Base-by-base conservation (phyloP, 1,139 yeast species). In the Pneumocystis oryctolagi region DNA sequence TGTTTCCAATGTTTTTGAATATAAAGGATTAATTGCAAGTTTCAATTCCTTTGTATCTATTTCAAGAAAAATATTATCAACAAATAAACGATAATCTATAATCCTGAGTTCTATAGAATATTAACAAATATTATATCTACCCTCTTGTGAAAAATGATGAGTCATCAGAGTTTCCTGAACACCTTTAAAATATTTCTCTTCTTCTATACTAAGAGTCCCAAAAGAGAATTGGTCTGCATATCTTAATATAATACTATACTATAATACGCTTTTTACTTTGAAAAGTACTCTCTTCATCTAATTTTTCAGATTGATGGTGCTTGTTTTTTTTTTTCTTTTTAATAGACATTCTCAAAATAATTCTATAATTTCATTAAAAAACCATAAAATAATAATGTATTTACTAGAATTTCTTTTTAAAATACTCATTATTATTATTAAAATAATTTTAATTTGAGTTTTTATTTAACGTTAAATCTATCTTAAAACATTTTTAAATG, bases 1-100 rank as follows among this genome's bases (percentile, higher is more conserved):
- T 71, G 97, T 79, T 75, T 92, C 99, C 78, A 92, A 80, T 65
- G 92, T 79, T 72, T 92, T 92, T 25, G 97, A 90, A 71, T 97
- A 89, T 64, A 90, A 88, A 71, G 90, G 97, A 71, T 92, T 90
- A 3, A 97, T 90, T 9, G 88, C 96, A 61, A 92, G 79, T 73
- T 92, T 92, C 69, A 94, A 77, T 74, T 92, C 98, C 69, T 90
- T 89, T 5, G 97, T 97, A 64, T 80, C 79, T 37, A 90, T 82
- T 76, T 92, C 99, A 34, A 56, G 56, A 56, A 42, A 64, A 25
- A 59, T 62, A 55, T 63, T 64, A 53, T 64, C 66, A 53, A 64
- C 59, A 59, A 64, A 63, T 31, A 58, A 30, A 5, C 61, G 60
- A 30, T 60, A 37, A 28, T 64, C 66, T 40, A 60, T 62, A 32